Conservation (phyloP, 345 rosid species). For the Eucalyptus curtisii region DNA sequence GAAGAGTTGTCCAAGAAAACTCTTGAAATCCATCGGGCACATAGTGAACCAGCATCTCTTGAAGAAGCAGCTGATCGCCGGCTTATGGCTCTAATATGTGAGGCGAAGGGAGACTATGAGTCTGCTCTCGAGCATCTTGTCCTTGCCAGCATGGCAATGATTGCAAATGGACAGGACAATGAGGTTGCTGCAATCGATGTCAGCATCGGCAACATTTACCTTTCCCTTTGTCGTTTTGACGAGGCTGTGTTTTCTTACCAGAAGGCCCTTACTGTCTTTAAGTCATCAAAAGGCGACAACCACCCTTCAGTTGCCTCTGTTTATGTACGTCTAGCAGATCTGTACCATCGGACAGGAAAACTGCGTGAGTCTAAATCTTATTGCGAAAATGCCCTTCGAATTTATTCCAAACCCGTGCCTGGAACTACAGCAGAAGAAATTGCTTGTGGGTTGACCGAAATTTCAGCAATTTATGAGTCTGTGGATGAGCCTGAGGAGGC, state of each 20-base stretch:
- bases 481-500: constrained; percentile 99
- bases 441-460: constrained; percentile 82
- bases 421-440: constrained; percentile 92
- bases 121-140: constrained; percentile 94
- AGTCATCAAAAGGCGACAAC: constrained; percentile 91
- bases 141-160: constrained; percentile 99
- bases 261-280: constrained; percentile 96
- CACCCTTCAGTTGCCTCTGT: constrained; percentile 93
- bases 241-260: constrained; percentile 97
- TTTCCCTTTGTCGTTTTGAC: constrained; percentile 85
- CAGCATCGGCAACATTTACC: constrained; percentile 88
- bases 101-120: constrained; percentile 95
- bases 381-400: constrained; percentile 88
- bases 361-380: constrained; percentile 91
- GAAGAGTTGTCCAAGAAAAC: constrained; percentile 90
- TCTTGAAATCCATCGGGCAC: constrained; percentile 89
- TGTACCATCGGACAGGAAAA: constrained; percentile 94
- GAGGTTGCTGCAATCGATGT: constrained; percentile 97
- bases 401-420: constrained; percentile 88
- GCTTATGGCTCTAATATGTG: constrained; percentile 82
- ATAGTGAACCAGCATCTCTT: constrained; percentile 94
- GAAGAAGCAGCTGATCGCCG: constrained; percentile 98
- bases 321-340: constrained; percentile 89
- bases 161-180: constrained; percentile 79
- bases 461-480: constrained; percentile 95